Percentiles rank a stretch among this genome's conserved stretches.
phyloP scores from a whole-genome alignment of 2,329 filamentous ascomycete genomes.

The Pseudogymnoascus sp. region DNA sequence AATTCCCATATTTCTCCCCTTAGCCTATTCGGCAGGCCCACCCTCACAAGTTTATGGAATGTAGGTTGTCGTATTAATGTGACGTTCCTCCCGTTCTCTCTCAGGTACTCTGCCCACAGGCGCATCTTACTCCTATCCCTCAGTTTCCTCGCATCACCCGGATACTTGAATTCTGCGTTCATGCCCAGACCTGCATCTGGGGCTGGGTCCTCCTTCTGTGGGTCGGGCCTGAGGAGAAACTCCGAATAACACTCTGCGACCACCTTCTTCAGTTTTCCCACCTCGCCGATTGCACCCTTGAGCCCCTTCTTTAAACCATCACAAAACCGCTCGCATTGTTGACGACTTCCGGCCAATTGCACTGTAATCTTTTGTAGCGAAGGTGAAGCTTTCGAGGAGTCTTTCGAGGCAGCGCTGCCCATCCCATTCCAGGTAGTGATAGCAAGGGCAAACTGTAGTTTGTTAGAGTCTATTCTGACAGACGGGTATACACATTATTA shows the following conservation, averaged over 20 bases:
- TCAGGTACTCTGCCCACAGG: conserved; percentile 91
- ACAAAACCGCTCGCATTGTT: conserved; percentile 90
- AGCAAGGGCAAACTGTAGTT: conserved; percentile 70
- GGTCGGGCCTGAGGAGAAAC: conserved; percentile 62
- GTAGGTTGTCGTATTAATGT: conserved; percentile 92
- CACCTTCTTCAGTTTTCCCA: conserved; percentile 75
- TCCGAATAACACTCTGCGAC: conserved; percentile 86
- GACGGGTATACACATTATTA: conserved; percentile 27
- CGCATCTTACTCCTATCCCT: conserved; percentile 96
- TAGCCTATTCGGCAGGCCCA: conserved; percentile 87
- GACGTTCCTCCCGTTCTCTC: conserved; percentile 89
- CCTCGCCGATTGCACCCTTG: conserved; percentile 78
- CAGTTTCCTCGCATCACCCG: conserved; percentile 88
- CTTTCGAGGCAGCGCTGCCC: conserved; percentile 47
- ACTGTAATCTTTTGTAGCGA: conserved; percentile 82
- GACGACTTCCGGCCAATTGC: conserved; percentile 81
- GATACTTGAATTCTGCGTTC: conserved; percentile 71
- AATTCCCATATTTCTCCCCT: conserved; percentile 95
- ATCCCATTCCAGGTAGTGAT: conserved; percentile 92
- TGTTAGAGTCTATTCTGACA: conserved; percentile 18
- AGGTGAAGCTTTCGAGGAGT: conserved; percentile 32
- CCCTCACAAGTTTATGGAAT: conserved; percentile 94
- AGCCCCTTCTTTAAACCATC: conserved; percentile 90
- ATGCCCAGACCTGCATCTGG: conserved; percentile 94
- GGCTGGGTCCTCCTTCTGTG: conserved; percentile 52